Conservation (phyloP, 2,329 filamentous ascomycete genomes). For the Paecilomyces formosus region DNA sequence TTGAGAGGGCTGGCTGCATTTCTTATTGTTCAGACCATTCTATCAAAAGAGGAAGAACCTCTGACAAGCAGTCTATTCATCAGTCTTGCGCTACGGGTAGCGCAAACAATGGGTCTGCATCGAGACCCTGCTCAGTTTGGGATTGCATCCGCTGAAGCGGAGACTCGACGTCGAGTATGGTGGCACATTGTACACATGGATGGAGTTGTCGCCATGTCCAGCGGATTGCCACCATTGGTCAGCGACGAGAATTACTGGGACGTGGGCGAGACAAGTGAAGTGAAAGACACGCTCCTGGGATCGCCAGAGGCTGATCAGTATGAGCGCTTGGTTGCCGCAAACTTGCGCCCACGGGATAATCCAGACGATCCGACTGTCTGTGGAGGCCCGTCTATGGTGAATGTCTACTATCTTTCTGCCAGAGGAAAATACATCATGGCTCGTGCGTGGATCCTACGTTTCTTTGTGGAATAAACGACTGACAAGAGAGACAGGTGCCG, state of each 20-base stretch:
- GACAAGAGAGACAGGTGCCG: constrained; percentile 22
- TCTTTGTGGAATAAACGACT: constrained; percentile 1
- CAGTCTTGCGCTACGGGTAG: constrained; percentile 39
- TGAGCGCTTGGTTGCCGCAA: constrained; percentile 23
- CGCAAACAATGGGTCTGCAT: constrained; percentile 43
- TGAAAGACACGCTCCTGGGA: constrained; percentile 39
- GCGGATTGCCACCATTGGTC: constrained; percentile 40
- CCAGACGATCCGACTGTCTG: constrained; percentile 36
- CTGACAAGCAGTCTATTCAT: constrained; percentile 42
- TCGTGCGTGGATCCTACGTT: constrained; percentile 21
- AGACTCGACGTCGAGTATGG: constrained; percentile 40
- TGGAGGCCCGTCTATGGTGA: constrained; percentile 33
- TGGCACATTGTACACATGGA: constrained; percentile 45
- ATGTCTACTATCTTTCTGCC: constrained; percentile 36
- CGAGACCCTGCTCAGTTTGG: constrained; percentile 43
- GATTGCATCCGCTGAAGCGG: constrained; percentile 37
- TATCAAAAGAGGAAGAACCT: constrained; percentile 42
- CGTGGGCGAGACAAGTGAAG: constrained; percentile 38
- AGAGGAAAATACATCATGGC: constrained; percentile 40
- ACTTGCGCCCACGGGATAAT: constrained; percentile 28
- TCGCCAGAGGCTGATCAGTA: constrained; percentile 31
- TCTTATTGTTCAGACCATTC: constrained; percentile 39
- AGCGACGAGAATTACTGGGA: constrained; percentile 43
- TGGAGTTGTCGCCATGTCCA: constrained; percentile 43
- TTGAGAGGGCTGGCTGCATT: constrained; percentile 40